Percentiles rank a stretch among this genome's conserved stretches.
These are phyloP conservation scores for Penicillium antarcticum DNA, from an alignment of 495 filamentous ascomycete species.

Conservation along the genomic window DNA sequence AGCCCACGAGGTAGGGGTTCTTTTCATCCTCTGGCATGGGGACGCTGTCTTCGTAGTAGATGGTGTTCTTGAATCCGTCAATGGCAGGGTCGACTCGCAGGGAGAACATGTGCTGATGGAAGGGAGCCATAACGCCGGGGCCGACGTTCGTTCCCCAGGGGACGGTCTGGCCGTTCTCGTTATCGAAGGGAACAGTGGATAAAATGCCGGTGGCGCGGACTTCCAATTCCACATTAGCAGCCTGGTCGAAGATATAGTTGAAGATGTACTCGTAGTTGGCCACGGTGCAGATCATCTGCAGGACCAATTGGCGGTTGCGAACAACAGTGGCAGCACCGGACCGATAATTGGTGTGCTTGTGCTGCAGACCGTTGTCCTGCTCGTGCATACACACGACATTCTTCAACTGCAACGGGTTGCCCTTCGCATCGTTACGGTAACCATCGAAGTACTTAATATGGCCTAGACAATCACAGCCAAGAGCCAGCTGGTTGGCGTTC, in stretches of 20 bases:
- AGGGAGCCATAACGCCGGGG: constrained; percentile 74
- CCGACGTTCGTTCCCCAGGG: constrained; percentile 84
- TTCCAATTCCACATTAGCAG: constrained; percentile 76
- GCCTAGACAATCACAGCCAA: constrained; percentile 68
- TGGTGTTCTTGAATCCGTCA: constrained; percentile 68
- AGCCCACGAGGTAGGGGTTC: constrained; percentile 80
- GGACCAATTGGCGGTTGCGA: constrained; percentile 58
- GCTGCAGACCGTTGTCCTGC: constrained; percentile 61
- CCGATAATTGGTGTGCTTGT: constrained; percentile 68
- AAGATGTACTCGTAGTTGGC: constrained; percentile 86
- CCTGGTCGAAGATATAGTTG: constrained; percentile 81
- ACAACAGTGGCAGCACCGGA: constrained; percentile 57
- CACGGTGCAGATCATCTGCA: constrained; percentile 75
- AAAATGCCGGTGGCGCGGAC: constrained; percentile 84
- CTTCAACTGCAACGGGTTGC: constrained; percentile 50
- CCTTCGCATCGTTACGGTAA: constrained; percentile 53
- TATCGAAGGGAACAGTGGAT: constrained; percentile 76
- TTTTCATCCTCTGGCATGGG: constrained; percentile 67
- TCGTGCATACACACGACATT: constrained; percentile 67
- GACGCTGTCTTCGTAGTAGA: constrained; percentile 70
- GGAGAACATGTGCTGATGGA: constrained; percentile 90
- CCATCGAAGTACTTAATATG: constrained; percentile 64
- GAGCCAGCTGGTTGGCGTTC: constrained; percentile 62
- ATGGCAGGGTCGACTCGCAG: constrained; percentile 81
- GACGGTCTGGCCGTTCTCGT: constrained; percentile 50